Base-by-base conservation (phyloP, 306 rosid genomes). In the Ochetophila trinervis region DNA sequence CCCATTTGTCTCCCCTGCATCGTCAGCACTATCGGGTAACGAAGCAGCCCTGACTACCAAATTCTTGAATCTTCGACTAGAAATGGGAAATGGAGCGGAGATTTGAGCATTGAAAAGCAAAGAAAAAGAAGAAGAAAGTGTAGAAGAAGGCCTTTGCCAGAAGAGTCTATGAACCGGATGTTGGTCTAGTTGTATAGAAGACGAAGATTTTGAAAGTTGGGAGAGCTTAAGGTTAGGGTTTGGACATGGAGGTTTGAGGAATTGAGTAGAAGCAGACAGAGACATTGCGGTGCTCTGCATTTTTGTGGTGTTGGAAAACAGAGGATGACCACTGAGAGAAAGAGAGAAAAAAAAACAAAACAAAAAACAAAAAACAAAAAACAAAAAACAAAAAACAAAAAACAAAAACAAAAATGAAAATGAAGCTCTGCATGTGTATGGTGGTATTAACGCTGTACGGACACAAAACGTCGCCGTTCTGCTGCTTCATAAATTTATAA, bases 21-120 rank as follows among this genome's bases (percentile, higher is more conserved):
- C 82, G 1, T 70, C 81, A 6, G 69, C 68, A 5, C 68, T 74
- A 13, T 71, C 83, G 0, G 96, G 78, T 9, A 73, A 23, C 4
- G 72, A 73, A 37, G 91, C 66, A 51, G 82, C 79, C 56, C 67
- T 37, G 72, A 72, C 71, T 71, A 71, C 82, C 16, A 83, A 76
- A 36, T 69, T 57, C 3, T 53, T 36, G 53, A 13, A 40, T 63
- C 84, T 79, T 30, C 62, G 64, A 47, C 6, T 56, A 2, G 61
- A 63, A 79, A 73, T 45, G 60, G 44, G 67, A 10, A 75, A 73
- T 45, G 72, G 65, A 20, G 74, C 78, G 42, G 69, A 64, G 30
- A 70, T 62, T 72, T 9, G 52, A 40, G 69, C 47, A 45, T 16
- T 20, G 55, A 45, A 50, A 49, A 40, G 52, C 18, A 55, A 67